Conservation (phyloP, 441 rosid genomes). For the Lepidium campestre region DNA sequence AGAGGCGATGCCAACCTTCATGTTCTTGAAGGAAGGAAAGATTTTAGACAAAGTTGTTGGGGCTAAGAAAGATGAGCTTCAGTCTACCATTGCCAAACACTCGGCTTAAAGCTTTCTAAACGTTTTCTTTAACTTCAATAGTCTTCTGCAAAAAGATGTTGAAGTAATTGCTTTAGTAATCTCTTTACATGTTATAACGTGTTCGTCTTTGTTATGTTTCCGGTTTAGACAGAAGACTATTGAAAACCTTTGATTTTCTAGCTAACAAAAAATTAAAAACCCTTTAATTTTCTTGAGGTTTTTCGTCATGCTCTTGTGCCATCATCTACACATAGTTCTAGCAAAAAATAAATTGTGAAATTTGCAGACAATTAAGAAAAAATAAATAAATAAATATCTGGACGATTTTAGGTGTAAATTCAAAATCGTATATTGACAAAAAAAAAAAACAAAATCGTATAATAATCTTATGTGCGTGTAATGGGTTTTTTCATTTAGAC, state of each 20-base stretch:
- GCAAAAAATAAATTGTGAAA: background rate
- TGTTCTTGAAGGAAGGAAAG: conserved; percentile 74
- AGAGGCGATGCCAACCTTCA: conserved; percentile 88
- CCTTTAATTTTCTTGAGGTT: conserved; percentile 26
- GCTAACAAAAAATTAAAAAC: background rate
- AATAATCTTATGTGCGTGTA: too few relatives aligned
- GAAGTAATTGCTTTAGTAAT: background rate
- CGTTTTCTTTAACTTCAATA: background rate
- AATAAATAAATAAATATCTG: too few relatives aligned
- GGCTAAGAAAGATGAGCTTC: conserved; percentile 76
- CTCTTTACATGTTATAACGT: background rate
- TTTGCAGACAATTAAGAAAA: background rate
- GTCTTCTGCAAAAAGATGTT: background rate
- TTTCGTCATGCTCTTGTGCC: conserved; percentile 31
- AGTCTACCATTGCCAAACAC: conserved; percentile 60
- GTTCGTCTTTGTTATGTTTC: background rate
- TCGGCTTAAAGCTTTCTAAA: conserved; percentile 34
- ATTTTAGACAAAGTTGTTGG: conserved; percentile 80
- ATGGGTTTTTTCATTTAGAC: background rate
- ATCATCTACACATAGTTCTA: background rate
- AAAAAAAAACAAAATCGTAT: too few relatives aligned
- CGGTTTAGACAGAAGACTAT: too few relatives aligned
- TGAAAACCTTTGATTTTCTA: too few relatives aligned
- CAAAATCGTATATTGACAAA: too few relatives aligned
- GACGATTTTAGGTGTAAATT: too few relatives aligned